Percentiles rank a stretch among this genome's conserved stretches.
These are phyloP conservation scores for Tylopilus sp. DNA, from an alignment of 768 basidiomycete genomes.

Conservation along the genomic window DNA sequence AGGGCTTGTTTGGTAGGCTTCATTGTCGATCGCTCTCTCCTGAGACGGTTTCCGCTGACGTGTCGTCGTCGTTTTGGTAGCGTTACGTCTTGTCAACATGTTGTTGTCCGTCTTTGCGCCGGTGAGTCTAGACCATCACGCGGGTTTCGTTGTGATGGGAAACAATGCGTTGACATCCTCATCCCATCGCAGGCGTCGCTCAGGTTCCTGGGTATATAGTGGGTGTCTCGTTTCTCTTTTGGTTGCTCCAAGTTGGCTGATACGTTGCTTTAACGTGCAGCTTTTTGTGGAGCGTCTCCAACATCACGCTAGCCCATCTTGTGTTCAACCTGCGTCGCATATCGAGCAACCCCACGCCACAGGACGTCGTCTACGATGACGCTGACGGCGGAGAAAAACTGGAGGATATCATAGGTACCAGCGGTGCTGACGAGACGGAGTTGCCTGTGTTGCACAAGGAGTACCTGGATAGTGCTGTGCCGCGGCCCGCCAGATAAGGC, in stretches of 20 bases:
- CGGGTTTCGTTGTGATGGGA: background rate
- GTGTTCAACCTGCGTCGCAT: conserved; percentile 32
- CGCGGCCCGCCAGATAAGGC: background rate
- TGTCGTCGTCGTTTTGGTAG: conserved; percentile 1
- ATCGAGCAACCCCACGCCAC: background rate
- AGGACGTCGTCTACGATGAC: background rate
- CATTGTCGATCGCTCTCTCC: background rate
- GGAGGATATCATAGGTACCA: background rate
- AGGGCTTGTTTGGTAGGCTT: conserved; percentile 26
- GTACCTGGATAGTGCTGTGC: background rate
- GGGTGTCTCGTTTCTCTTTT: background rate
- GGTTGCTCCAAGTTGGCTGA: no score
- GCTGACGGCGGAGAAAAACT: background rate
- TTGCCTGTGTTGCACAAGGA: conserved; percentile 1
- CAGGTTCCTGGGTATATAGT: conserved; percentile 21
- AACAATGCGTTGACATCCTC: background rate
- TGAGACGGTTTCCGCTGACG: background rate
- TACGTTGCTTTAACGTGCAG: conserved; percentile 11
- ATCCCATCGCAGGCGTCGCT: conserved; percentile 8
- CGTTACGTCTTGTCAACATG: conserved; percentile 21
- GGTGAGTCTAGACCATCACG: conserved; percentile 13
- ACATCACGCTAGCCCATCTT: conserved; percentile 31
- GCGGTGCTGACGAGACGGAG: conserved; percentile 1
- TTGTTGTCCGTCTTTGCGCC: conserved; percentile 20
- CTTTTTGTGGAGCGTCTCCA: conserved; percentile 35